Evolutionary conservation across 106 monocot genomes (phyloP), one percentile per base, ranked within the genome.

Genomic region (Dioscorea alata): DNA sequence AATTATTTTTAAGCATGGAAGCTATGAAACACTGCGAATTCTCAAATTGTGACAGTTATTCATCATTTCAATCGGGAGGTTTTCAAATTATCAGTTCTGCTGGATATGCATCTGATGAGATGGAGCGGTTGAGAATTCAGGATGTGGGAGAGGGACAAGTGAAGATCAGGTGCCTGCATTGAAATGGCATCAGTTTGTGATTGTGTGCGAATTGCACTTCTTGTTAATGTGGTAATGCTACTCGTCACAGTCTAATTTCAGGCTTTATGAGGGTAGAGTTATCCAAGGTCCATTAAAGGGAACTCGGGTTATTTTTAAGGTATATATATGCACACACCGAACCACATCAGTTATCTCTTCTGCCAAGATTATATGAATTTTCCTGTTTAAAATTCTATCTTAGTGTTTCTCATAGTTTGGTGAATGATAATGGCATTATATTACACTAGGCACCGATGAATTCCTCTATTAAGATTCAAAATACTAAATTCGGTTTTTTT

Each of bases 81-180:
- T 8, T 79, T 70, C 70, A 79, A 48, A 71, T 64, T 85, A 22
- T 48, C 31, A 63, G 75, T 31, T 66, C 28, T 63, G 34, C 60
- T 51, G 78, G 80, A 19, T 89, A 86, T 70, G 89, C 84, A 19
- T 73, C 84, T 3, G 83, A 89, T 63, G 92, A 89, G 49, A 80
- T 86, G 24, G 92, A 96, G 68, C 67, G 79, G 8, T 74, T 91
- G 54, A 82, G 76, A 73, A 72, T 79, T 61, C 96, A 96, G 77
- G 91, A 89, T 79, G 82, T 96, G 50, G 96, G 92, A 67, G 96
- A 96, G 72, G 96, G 92, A 19, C 75, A 89, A 84, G 92, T 96
- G 63, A 91, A 92, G 74, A 96, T 92, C 76, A 92, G 96, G 96
- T 96, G 59, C 66, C 70, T 80, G 60, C 49, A 59, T 48, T 53